phyloP scores from a whole-genome alignment of 2,329 filamentous ascomycete species.

The Rhinocladiella mackenziei region DNA sequence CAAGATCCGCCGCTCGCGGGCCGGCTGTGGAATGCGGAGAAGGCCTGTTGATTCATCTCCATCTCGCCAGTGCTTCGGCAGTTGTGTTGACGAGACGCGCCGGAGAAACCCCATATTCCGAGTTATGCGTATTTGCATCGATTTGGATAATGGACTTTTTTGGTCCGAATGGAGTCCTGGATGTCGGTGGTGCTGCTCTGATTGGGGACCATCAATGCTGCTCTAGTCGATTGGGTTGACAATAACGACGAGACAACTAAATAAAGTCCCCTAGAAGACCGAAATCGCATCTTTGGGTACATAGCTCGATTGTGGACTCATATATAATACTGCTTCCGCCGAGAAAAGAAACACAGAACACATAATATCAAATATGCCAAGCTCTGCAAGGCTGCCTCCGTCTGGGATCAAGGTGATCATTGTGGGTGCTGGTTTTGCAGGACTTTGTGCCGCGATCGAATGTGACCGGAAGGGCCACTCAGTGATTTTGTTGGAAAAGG shows the following conservation, averaged over 20 bases:
- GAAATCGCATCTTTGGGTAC: not conserved
- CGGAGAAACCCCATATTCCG: conserved; percentile 13
- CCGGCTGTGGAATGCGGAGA: conserved; percentile 11
- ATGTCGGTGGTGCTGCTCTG: no score
- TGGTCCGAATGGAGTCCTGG: no score
- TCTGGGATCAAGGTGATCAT: conserved; percentile 50
- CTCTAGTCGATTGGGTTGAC: no score
- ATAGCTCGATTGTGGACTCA: no score
- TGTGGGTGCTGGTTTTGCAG: conserved; percentile 44
- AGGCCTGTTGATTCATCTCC: conserved; percentile 8
- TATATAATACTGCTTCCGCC: not conserved
- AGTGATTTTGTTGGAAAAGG: conserved; percentile 41
- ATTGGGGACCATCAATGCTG: no score
- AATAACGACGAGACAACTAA: no score
- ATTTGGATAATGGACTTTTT: conserved; percentile 7
- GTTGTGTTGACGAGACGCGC: conserved; percentile 10
- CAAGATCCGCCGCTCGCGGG: conserved; percentile 1
- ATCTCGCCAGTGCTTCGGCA: conserved; percentile 11
- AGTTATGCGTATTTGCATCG: not conserved
- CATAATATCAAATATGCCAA: conserved; percentile 12
- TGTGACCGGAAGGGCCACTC: conserved; percentile 29
- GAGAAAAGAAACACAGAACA: not conserved
- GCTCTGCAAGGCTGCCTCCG: conserved; percentile 28
- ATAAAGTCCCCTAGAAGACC: no score
- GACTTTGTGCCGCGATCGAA: conserved; percentile 36